phyloP scores from a whole-genome alignment of 768 basidiomycete genomes.

The button mushroom (Agaricus bisporus) region DNA sequence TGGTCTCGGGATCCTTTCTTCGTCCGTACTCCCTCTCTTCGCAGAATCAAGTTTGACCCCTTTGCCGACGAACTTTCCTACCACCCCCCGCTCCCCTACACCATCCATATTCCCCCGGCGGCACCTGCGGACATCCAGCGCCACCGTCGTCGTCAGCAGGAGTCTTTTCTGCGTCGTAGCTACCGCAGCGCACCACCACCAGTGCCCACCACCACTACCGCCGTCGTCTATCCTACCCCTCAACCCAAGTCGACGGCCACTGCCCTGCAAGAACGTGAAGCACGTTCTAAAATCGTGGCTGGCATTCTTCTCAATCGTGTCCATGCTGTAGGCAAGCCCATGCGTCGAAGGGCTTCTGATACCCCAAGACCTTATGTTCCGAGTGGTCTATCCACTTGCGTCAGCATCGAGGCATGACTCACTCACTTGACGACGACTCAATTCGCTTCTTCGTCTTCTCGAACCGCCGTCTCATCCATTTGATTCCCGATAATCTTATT shows the following conservation, averaged over 20 bases:
- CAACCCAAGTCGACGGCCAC: neutral
- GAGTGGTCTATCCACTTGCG: conserved; percentile 10
- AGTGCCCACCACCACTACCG: neutral
- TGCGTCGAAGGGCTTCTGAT: conserved; percentile 27
- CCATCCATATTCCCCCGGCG: conserved; percentile 23
- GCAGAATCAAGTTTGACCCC: conserved; percentile 28
- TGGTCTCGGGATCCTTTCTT: conserved; percentile 17
- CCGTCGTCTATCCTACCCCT: conserved; percentile 3
- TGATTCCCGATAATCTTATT: no score
- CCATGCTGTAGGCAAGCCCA: conserved; percentile 44
- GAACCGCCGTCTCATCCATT: neutral
- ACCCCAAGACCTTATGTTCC: conserved; percentile 21
- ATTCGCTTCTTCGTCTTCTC: neutral
- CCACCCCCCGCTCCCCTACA: conserved; percentile 13
- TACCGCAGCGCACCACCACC: conserved; percentile 7
- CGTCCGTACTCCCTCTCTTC: conserved; percentile 15
- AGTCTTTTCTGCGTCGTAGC: neutral
- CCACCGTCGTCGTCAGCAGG: conserved; percentile 7
- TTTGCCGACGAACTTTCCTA: conserved; percentile 24
- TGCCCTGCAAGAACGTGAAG: conserved; percentile 26
- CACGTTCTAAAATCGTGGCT: conserved; percentile 42
- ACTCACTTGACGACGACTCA: no score
- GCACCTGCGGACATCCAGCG: conserved; percentile 18
- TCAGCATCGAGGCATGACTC: conserved; percentile 8
- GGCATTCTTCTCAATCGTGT: conserved; percentile 52